Evolutionary conservation across 495 filamentous ascomycete species (phyloP).

Genomic region (Penicillium argentinense): DNA sequence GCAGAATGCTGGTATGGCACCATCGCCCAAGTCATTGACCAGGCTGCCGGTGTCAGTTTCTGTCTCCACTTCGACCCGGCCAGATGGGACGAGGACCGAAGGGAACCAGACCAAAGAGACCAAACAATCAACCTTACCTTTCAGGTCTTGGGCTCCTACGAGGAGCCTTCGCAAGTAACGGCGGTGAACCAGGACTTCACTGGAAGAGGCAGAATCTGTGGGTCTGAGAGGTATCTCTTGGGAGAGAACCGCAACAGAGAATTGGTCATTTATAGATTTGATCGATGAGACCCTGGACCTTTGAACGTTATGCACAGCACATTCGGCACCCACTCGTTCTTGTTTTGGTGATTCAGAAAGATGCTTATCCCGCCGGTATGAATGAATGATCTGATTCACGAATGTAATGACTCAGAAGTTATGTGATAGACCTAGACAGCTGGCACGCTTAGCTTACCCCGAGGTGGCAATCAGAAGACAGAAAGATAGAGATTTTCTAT

Average conservation of each 20-base stretch:
- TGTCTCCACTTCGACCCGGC: slow-evolving; percentile 46
- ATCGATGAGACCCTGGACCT: slow-evolving; percentile 26
- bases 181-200: slow-evolving; percentile 52
- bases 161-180: slow-evolving; percentile 28
- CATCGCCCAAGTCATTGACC: slow-evolving; percentile 54
- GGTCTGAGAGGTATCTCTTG: slow-evolving; percentile 62
- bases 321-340: too few relatives aligned
- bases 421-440: too few relatives aligned
- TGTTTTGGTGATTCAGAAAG: too few relatives aligned
- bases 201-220: slow-evolving; percentile 55
- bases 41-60: slow-evolving; percentile 53
- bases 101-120: slow-evolving; percentile 17
- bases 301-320: too few relatives aligned
- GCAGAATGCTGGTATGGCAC: slow-evolving; percentile 40
- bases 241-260: slow-evolving; percentile 55
- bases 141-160: slow-evolving; percentile 27
- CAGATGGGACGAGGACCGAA: slow-evolving; percentile 12
- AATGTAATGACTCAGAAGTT: too few relatives aligned
- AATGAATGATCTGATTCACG: too few relatives aligned
- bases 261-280: slow-evolving; percentile 57
- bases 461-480: too few relatives aligned
- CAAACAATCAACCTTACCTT: slow-evolving; percentile 29
- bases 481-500: too few relatives aligned
- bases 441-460: too few relatives aligned
- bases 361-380: too few relatives aligned